Base-by-base conservation (phyloP, 257 asterid genomes). In the Penstemon davidsonii region DNA sequence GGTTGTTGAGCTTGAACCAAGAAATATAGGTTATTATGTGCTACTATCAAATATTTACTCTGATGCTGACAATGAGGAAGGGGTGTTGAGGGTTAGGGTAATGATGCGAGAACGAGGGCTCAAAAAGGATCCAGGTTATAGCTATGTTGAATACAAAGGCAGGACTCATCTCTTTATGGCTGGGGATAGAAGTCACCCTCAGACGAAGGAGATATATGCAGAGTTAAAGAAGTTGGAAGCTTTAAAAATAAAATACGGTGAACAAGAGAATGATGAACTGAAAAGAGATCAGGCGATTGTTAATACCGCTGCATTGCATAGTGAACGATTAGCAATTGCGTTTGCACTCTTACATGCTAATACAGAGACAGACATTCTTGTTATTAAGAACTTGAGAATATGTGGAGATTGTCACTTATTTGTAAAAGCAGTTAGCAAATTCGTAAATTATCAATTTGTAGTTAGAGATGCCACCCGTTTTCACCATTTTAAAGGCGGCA, bases 391-490 rank as follows among this genome's bases (percentile, higher is more conserved):
- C 78, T 73, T 93, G 71, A 84, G 99, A 77, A 88, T 90, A 69
- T 93, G 99, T 63, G 80, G 82, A 36, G 91, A 90, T 8, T 90
- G 97, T 74, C 97, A 93, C 75, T 44, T 72, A 45, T 93, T 93
- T 71, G 78, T 88, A 19, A 93, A 88, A 77, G 67, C 74, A 33
- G 84, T 93, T 0, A 87, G 92, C 85, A 80, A 73, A 53, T 44
- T 75, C 18, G 76, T 84, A 4, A 79, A 79, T 8, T 80, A 83
- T 37, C 78, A 73, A 65, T 85, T 93, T 70, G 80, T 90, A n/a
- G 77, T 90, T 66, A 85, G 99, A 73, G 97, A 93, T 70, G 92
- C 96, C 0, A 87, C 97, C 37, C 89, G 96, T 46, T 93, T 93
- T 77, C 97, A 90, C 77, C 99, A 90, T 81, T 93, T 90, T 65